Base-by-base conservation (phyloP, 1,284 basidiomycete species). In the Cutaneotrichosporon cutaneum region DNA sequence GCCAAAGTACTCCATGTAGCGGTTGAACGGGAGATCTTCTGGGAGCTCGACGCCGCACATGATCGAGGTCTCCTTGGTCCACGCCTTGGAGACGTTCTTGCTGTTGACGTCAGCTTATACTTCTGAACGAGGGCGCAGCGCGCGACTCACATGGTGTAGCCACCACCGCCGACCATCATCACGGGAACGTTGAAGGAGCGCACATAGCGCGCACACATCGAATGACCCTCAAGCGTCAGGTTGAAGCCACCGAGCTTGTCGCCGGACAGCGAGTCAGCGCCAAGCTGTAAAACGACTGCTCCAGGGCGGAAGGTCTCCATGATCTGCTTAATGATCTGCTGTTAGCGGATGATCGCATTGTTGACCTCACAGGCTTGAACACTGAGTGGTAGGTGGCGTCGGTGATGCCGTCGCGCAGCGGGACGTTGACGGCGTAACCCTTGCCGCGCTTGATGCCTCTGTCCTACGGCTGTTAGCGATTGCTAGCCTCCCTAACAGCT, bases 201-300 rank as follows among this genome's bases (percentile, higher is more conserved):
- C 56, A 99, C 83, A 77, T 91, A 96, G 61, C 89, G 85, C 11
- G 95, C 92, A 72, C 93, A 97, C 67, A 89, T 87, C 14, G 92
- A 92, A 76, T 99, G 95, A 0, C 84, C 83, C 81, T 92, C 83
- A 89, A 99, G 94, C 0, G 90, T 91, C 36, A 99, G 80, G 78
- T 99, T 99, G 83, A 99, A 95, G 70, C 92, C 92, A 9, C 96
- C 95, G 3, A 99, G 83, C 80, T 96, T 95, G 82, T 99, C 95
- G 9, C 93, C 94, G 0, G 94, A 88, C 36, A 99, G 82, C 13
- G 93, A 96, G 76, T 99, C 95, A 11, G 94, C 92, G 51, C 96
- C 96, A 72, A 95, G 97, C 77, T 99, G 95, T 2, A 99, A 83
- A 1, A 98, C 87, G 54, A 99, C 88, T 0, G 88, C 95, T 1